phyloP scores from a whole-genome alignment of 208 protist species.

The Trichomonas tenax region DNA sequence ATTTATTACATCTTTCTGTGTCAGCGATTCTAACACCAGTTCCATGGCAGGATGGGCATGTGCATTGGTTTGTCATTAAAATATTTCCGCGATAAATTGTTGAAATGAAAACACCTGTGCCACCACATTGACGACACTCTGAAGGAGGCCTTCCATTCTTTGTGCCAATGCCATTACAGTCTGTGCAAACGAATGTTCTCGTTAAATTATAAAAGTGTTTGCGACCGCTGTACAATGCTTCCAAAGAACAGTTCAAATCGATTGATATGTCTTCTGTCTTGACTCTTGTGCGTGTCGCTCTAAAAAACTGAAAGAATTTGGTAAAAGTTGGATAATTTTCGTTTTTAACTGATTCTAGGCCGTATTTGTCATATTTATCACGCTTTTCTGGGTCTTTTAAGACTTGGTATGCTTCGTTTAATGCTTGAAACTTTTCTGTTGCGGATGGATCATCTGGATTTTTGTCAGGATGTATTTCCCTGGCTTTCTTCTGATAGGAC shows the following conservation, averaged over 20 bases:
- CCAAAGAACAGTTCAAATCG: background rate
- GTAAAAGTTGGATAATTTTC: background rate
- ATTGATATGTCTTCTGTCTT: background rate
- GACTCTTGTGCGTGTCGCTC: background rate
- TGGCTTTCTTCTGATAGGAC: background rate
- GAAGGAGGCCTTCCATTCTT: background rate
- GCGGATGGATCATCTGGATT: background rate
- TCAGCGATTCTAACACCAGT: background rate
- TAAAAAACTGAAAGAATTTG: background rate
- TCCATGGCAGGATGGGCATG: background rate
- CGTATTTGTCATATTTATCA: background rate
- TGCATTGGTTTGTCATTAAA: background rate
- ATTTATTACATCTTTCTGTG: background rate
- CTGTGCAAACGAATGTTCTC: background rate
- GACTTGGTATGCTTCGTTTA: constrained; percentile 1
- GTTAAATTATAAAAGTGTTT: background rate
- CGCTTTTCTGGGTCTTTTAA: background rate
- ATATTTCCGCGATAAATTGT: background rate
- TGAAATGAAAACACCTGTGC: background rate
- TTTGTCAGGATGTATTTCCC: constrained; percentile 23
- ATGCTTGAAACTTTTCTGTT: background rate
- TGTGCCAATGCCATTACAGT: background rate
- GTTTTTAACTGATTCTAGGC: background rate
- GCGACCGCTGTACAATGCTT: background rate
- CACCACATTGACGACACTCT: background rate